phyloP scores from a whole-genome alignment of 2,329 filamentous ascomycete species.

The Alternaria sp. region DNA sequence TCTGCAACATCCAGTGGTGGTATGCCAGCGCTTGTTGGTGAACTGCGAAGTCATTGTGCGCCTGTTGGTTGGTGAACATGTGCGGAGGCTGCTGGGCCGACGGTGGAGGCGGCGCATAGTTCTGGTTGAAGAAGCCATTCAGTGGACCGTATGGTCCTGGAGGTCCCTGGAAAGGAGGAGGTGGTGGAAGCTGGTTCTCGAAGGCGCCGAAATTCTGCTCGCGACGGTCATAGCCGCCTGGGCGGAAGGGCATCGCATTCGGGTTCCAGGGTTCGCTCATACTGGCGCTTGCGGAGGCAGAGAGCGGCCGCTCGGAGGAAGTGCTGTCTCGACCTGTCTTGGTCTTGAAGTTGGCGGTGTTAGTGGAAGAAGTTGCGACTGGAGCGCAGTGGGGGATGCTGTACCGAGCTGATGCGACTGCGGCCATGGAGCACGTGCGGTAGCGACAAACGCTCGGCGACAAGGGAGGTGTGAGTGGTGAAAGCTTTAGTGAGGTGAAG shows the following conservation, averaged over 20 bases:
- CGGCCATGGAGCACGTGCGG: slow-evolving; percentile 38
- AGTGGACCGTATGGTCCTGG: slow-evolving; percentile 15
- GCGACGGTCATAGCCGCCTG: slow-evolving; percentile 20
- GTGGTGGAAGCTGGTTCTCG: slow-evolving; percentile 19
- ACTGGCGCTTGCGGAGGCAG: slow-evolving; percentile 19
- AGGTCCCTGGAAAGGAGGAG: slow-evolving; percentile 14
- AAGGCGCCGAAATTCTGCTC: slow-evolving; percentile 23
- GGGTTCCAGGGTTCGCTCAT: slow-evolving; percentile 38
- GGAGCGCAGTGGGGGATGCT: slow-evolving; percentile 34
- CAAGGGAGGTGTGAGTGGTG: slow-evolving; percentile 15
- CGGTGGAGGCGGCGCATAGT: slow-evolving; percentile 17
- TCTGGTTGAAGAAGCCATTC: slow-evolving; percentile 20
- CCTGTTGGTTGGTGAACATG: slow-evolving; percentile 19
- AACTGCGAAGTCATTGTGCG: slow-evolving; percentile 22
- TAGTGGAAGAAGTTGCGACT: slow-evolving; percentile 37
- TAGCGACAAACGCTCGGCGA: slow-evolving; percentile 23
- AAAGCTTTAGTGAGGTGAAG: slow-evolving; percentile 16
- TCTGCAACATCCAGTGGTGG: slow-evolving; percentile 33
- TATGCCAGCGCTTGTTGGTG: slow-evolving; percentile 31
- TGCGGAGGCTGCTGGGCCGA: slow-evolving; percentile 22
- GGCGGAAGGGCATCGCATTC: slow-evolving; percentile 32
- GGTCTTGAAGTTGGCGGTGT: slow-evolving; percentile 33
- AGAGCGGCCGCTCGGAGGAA: slow-evolving; percentile 17
- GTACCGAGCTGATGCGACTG: slow-evolving; percentile 38
- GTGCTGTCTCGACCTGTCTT: slow-evolving; percentile 35